Base-by-base conservation (phyloP, 2,329 filamentous ascomycete genomes). In the Lachnellula occidentalis region DNA sequence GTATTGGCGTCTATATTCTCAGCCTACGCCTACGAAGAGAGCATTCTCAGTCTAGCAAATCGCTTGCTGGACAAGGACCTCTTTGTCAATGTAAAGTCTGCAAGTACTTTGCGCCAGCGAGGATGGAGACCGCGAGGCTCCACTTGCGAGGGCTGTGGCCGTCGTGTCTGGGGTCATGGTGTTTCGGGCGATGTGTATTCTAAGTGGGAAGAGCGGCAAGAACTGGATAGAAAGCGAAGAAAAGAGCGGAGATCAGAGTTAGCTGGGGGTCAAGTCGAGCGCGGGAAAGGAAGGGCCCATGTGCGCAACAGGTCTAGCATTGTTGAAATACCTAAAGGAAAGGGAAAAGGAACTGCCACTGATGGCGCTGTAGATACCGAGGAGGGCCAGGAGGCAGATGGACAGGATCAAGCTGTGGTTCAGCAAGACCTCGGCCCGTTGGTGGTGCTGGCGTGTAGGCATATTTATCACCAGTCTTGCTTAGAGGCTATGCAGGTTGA, bases 1-100 rank as follows among this genome's bases (percentile, higher is more conserved):
- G 92, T 97, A 0, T 80, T 99, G 2, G 78, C 83, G 1, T 94
- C 92, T 12, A 92, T 99, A 53, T 97, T 99, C 72, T 85, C 92
- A 0, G 92, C 94, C 0, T 99, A 99, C 69, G 87, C 91, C 0
- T 96, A 97, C 68, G 94, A 99, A 70, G 89, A 92, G 69, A 92
- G 88, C 0, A 88, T 99, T 15, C 79, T 99, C 19, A 79, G 81
- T 1, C 81, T 99, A 3, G 90, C 94, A 0, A 95, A 92, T 68
- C 81, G 87, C 4, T 83, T 99, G 53, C 78, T 99, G 0, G 92
- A 95, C 59, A 86, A 90, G 62, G 94, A 94, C 65, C 78, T 96
- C 5, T 99, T 97, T 65, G 81, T 87, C 41, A 87, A 89, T 60
- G 90, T 99, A 36, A 78, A 84, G 43, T 81, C 88, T 62, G 86